Base-by-base conservation (phyloP, 2,329 filamentous ascomycete genomes). In the Fusarium heterosporum region DNA sequence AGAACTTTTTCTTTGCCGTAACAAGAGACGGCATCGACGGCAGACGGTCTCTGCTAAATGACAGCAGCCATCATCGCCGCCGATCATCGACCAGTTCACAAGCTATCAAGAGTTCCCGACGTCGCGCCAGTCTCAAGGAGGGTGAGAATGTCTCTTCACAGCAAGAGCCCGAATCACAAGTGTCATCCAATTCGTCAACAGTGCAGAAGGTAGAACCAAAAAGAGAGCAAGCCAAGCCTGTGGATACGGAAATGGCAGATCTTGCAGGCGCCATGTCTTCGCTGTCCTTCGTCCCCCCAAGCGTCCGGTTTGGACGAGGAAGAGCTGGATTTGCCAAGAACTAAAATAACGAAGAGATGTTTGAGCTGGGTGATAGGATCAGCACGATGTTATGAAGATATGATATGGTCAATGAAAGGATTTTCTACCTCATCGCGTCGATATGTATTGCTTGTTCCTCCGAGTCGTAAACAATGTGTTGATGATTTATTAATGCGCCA, bases 11-110 rank as follows among this genome's bases (percentile, higher is more conserved):
- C 78, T 97, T 96, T 73, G 88, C 89, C 48, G 87, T 98, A 51
- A 90, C 96, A 4, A 92, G 93, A 68, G 89, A 93, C 64, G 96
- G 96, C n/a, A 92, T 97, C 62, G 95, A 97, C 73, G 90, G 90
- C 46, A 87, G 92, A 50, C 89, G 84, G 41, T 97, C 93, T 17
- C 88, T 99, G 79, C 82, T 98, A 13, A 82, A 87, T 47, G 85
- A 89, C n/a, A 77, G 79, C 12, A 78, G 81, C 8, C 81, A 84
- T 67, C 80, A 80, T 57, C 81, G 82, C 40, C 78, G 82, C 47
- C 82, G 80, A 53, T 85, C 85, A 4, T 84, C 83, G n/a, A 76
- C 78, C 52, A 70, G 76, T 52, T 72, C 72, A 39, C 67, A 74
- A 48, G 71, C 72, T 40, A 80, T 72, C 40, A 81, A 78, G 54